phyloP scores from a whole-genome alignment of 2,329 filamentous ascomycete genomes.

The Albophoma yamanashiensis region DNA sequence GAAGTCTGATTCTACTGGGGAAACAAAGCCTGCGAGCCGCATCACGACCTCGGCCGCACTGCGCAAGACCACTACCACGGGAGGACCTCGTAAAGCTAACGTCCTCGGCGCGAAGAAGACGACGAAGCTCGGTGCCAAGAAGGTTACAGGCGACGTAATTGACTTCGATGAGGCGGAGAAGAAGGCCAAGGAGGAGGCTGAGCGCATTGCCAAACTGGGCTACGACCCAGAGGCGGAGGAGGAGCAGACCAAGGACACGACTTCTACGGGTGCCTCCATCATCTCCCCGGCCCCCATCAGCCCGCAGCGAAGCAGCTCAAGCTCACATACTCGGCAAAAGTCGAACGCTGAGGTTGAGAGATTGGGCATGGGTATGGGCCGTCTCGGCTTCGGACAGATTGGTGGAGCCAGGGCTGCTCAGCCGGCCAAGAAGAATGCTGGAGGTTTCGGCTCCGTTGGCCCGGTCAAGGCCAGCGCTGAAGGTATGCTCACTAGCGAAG shows the following conservation, averaged over 20 bases:
- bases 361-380: slow-evolving; percentile 76
- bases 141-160: slow-evolving; percentile 67
- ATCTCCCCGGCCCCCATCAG: slow-evolving; percentile 66
- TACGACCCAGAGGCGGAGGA: slow-evolving; percentile 89
- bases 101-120: slow-evolving; percentile 80
- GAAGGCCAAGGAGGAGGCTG: slow-evolving; percentile 94
- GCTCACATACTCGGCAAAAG: slow-evolving; percentile 45
- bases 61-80: slow-evolving; percentile 57
- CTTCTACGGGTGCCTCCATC: slow-evolving; percentile 50
- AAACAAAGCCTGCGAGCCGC: slow-evolving; percentile 53
- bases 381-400: slow-evolving; percentile 82
- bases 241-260: slow-evolving; percentile 33
- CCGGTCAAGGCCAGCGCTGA: slow-evolving; percentile 59
- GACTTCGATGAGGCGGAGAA: slow-evolving; percentile 97
- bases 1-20: slow-evolving; percentile 44
- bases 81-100: slow-evolving; percentile 67
- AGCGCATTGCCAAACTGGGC: slow-evolving; percentile 87
- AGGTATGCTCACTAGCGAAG: slow-evolving; percentile 36
- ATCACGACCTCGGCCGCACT: slow-evolving; percentile 72
- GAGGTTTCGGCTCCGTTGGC: slow-evolving; percentile 77
- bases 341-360: slow-evolving; percentile 74
- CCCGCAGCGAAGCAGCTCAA: slow-evolving; percentile 48
- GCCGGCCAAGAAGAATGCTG: slow-evolving; percentile 63
- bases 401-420: slow-evolving; percentile 48
- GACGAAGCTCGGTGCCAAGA: slow-evolving; percentile 86